Evolutionary conservation across 768 basidiomycete genomes (phyloP).

Genomic region (Mycena metata): DNA sequence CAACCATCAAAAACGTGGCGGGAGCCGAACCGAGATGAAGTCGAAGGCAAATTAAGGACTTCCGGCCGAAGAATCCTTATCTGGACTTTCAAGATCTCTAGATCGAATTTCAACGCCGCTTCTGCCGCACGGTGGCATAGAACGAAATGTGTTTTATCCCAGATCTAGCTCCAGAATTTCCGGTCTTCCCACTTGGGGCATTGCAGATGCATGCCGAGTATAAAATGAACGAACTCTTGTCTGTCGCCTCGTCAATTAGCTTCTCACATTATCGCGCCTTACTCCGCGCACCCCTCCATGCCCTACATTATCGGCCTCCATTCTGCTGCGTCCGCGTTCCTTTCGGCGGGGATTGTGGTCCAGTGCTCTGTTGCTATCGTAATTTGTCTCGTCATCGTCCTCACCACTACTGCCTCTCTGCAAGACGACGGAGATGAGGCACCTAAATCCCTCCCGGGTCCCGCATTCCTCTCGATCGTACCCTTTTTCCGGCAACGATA

Average conservation of each 20-base stretch:
- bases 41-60: no score
- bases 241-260: constrained; percentile 42
- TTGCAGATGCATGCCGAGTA: constrained; percentile 30
- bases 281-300: constrained; percentile 49
- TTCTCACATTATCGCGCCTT: constrained; percentile 21
- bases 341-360: constrained; percentile 63
- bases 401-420: constrained; percentile 60
- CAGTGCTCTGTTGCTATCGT: constrained; percentile 64
- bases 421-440: constrained; percentile 64
- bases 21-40: no score
- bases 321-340: constrained; percentile 62
- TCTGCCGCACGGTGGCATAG: constrained; percentile 18
- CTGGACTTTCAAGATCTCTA: constrained; percentile 1
- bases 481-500: constrained; percentile 80
- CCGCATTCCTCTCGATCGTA: constrained; percentile 67
- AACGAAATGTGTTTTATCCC: constrained; percentile 29
- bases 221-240: constrained; percentile 37
- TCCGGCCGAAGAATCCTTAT: no score
- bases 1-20: no score
- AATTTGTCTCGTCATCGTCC: constrained; percentile 61
- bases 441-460: constrained; percentile 70
- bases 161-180: constrained; percentile 35
- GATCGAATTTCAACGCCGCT: constrained; percentile 30
- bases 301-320: constrained; percentile 66
- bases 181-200: constrained; percentile 28